Percentiles rank a stretch among this genome's conserved stretches.
These are phyloP conservation scores for Tremella yokohamensis DNA, from an alignment of 768 basidiomycete species.

Conservation along the genomic window DNA sequence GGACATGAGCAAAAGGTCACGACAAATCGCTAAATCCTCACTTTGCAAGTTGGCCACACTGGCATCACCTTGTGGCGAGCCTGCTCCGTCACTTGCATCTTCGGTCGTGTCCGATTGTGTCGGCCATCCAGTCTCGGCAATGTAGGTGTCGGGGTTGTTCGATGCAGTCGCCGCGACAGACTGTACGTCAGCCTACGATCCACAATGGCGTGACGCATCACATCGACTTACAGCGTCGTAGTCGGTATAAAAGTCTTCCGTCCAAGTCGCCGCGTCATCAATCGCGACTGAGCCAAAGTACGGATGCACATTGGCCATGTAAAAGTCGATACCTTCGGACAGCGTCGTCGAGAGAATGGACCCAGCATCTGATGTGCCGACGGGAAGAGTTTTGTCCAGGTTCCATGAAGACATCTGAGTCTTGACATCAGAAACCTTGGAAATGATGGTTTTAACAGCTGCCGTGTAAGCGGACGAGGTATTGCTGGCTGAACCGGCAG, in stretches of 20 bases:
- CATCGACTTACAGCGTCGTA: conserved; percentile 57
- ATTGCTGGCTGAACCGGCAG: conserved; percentile 26
- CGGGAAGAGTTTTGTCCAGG: conserved; percentile 61
- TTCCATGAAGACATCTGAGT: conserved; percentile 57
- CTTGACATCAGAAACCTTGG: conserved; percentile 56
- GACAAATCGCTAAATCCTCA: conserved; percentile 12
- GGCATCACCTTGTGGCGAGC: conserved; percentile 58
- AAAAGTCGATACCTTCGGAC: conserved; percentile 53
- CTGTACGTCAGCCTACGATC: conserved; percentile 10
- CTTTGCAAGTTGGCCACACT: conserved; percentile 56
- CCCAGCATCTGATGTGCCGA: conserved; percentile 83
- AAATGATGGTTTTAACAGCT: conserved; percentile 63
- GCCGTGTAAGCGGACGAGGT: conserved; percentile 36
- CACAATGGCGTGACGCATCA: conserved; percentile 3
- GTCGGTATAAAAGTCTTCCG: conserved; percentile 67
- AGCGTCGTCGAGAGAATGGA: conserved; percentile 73
- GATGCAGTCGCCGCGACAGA: conserved; percentile 57
- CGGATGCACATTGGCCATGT: conserved; percentile 81
- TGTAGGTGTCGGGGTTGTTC: conserved; percentile 77
- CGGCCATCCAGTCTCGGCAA: conserved; percentile 77
- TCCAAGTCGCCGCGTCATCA: conserved; percentile 72
- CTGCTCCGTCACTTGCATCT: conserved; percentile 65
- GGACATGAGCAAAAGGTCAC: conserved; percentile 8
- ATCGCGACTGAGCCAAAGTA: conserved; percentile 73
- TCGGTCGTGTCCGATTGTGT: conserved; percentile 41